These are phyloP conservation scores for Beauveria sp. DNA, from an alignment of 2,329 filamentous ascomycete species.

Conservation along the genomic window DNA sequence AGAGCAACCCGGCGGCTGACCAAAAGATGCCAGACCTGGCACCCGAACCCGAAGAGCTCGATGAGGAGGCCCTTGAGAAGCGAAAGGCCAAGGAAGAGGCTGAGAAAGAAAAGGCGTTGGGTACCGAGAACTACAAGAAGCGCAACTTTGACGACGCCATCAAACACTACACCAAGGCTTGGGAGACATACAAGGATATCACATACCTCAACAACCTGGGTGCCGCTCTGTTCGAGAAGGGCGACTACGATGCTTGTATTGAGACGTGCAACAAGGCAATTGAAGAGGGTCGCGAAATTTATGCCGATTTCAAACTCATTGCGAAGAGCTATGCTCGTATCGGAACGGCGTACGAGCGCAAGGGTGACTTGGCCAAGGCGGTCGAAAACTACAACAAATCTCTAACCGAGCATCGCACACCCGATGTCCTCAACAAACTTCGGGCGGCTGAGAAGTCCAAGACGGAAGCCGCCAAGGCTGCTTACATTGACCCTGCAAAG, in stretches of 20 bases:
- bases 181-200: slow-evolving; percentile 92
- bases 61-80: slow-evolving; percentile 77
- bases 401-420: slow-evolving; percentile 91
- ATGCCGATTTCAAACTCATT: slow-evolving; percentile 96
- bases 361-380: slow-evolving; percentile 70
- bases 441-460: slow-evolving; percentile 84
- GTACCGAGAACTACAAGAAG: slow-evolving; percentile 97
- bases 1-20: slow-evolving; percentile 34
- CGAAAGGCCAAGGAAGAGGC: slow-evolving; percentile 88
- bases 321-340: slow-evolving; percentile 98
- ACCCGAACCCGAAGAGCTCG: slow-evolving; percentile 61
- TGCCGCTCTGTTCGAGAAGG: slow-evolving; percentile 92
- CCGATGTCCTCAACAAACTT: slow-evolving; percentile 87
- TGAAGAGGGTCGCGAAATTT: slow-evolving; percentile 79
- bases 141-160: slow-evolving; percentile 93
- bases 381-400: slow-evolving; percentile 89
- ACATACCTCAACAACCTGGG: slow-evolving; percentile 96
- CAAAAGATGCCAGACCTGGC: slow-evolving; percentile 50
- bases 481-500: slow-evolving; percentile 85
- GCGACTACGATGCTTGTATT: slow-evolving; percentile 81
- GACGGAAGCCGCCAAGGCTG: slow-evolving; percentile 62
- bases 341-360: slow-evolving; percentile 86
- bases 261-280: slow-evolving; percentile 82
- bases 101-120: slow-evolving; percentile 88
- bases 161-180: slow-evolving; percentile 87